phyloP scores from a whole-genome alignment of 768 basidiomycete species.

The Dentipellis sp. region DNA sequence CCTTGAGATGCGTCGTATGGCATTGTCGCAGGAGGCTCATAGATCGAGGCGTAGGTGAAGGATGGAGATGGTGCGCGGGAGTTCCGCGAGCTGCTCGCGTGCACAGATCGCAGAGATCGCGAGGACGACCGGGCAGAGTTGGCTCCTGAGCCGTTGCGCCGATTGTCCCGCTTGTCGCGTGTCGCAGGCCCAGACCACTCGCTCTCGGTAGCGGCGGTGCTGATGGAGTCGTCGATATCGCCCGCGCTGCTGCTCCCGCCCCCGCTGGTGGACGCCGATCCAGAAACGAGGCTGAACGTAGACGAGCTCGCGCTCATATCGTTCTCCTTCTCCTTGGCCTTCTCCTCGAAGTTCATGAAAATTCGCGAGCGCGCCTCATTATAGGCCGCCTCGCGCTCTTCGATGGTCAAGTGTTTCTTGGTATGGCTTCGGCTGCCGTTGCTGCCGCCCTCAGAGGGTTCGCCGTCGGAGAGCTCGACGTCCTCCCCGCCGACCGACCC shows the following conservation, averaged over 20 bases:
- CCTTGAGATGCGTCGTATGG: slow-evolving; percentile 18
- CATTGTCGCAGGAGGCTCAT: slow-evolving; percentile 42
- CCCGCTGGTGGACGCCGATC: slow-evolving; percentile 51
- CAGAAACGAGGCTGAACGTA: slow-evolving; percentile 59
- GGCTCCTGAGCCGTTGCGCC: slow-evolving; percentile 31
- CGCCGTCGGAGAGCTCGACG: slow-evolving; percentile 66
- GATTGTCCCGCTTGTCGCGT: slow-evolving; percentile 47
- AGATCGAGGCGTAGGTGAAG: slow-evolving; percentile 65
- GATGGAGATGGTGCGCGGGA: slow-evolving; percentile 72
- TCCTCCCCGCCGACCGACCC: slow-evolving; percentile 71
- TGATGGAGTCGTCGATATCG: slow-evolving; percentile 59
- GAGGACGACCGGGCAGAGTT: slow-evolving; percentile 48
- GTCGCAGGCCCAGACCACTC: slow-evolving; percentile 61
- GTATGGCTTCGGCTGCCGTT: slow-evolving; percentile 57
- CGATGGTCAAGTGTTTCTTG: slow-evolving; percentile 71
- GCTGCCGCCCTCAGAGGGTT: slow-evolving; percentile 77
- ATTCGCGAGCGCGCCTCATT: slow-evolving; percentile 80
- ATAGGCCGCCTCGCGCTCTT: slow-evolving; percentile 85
- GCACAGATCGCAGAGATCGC: slow-evolving; percentile 44
- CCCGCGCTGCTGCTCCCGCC: slow-evolving; percentile 49
- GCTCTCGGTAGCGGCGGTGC: slow-evolving; percentile 72
- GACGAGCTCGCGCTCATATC: slow-evolving; percentile 74
- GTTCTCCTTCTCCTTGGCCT: slow-evolving; percentile 45
- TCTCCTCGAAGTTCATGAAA: slow-evolving; percentile 76
- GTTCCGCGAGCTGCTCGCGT: slow-evolving; percentile 49